These are phyloP conservation scores for Solanum lycopersicoides DNA, from an alignment of 257 asterid species.

Conservation along the genomic window DNA sequence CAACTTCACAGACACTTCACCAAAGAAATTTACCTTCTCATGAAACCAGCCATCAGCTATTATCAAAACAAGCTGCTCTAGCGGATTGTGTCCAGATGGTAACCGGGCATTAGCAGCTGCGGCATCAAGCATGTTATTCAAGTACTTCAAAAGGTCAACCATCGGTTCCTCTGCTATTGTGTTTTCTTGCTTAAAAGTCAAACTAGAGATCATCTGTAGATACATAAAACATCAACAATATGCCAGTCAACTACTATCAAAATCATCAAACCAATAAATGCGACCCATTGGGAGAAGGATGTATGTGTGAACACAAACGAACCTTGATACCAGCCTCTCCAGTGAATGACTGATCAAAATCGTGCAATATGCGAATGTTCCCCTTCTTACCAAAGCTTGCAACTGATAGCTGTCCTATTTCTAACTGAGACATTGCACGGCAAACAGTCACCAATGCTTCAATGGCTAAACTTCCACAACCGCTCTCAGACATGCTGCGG, in stretches of 20 bases:
- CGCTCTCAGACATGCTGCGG: slow-evolving; percentile 79
- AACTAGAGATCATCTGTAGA: slow-evolving; percentile 79
- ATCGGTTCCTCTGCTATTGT: slow-evolving; percentile 69
- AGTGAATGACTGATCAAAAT: slow-evolving; percentile 76
- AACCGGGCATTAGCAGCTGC: slow-evolving; percentile 56
- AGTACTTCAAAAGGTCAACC: slow-evolving; percentile 70
- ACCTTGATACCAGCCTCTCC: slow-evolving; percentile 92
- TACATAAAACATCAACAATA: neutral
- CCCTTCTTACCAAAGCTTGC: slow-evolving; percentile 96
- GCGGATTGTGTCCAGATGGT: slow-evolving; percentile 85
- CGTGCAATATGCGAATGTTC: slow-evolving; percentile 64
- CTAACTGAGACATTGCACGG: slow-evolving; percentile 95
- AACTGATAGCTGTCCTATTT: slow-evolving; percentile 82
- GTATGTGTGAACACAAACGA: neutral
- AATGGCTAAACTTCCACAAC: slow-evolving; percentile 68
- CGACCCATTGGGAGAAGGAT: neutral
- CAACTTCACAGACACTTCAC: neutral
- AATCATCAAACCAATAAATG: neutral
- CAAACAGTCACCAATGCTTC: slow-evolving; percentile 94
- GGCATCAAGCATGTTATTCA: slow-evolving; percentile 57
- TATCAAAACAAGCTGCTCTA: slow-evolving; percentile 90
- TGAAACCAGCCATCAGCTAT: slow-evolving; percentile 86
- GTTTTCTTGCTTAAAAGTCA: slow-evolving; percentile 86
- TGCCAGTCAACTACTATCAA: neutral
- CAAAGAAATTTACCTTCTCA: slow-evolving; percentile 51